phyloP scores from a whole-genome alignment of 768 basidiomycete species.

The Lactarius quietus region DNA sequence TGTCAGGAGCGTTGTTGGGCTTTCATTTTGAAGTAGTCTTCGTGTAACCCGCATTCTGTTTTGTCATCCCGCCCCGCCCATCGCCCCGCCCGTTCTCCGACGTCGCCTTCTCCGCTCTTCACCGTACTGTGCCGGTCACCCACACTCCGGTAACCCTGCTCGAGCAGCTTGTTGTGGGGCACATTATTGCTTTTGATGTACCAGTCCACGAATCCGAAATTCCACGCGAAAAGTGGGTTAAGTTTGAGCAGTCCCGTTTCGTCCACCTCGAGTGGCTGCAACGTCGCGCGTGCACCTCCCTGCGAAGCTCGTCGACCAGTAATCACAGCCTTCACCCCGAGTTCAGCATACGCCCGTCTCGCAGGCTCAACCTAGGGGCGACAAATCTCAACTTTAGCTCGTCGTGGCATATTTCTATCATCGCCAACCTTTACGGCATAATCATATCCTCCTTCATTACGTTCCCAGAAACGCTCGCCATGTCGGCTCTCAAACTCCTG shows the following conservation, averaged over 20 bases:
- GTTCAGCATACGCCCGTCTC: slow-evolving; percentile 75
- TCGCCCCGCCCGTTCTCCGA: slow-evolving; percentile 79
- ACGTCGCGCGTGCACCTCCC: slow-evolving; percentile 79
- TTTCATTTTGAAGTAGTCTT: slow-evolving; percentile 82
- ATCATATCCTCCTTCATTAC: slow-evolving; percentile 84
- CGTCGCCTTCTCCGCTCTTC: slow-evolving; percentile 65
- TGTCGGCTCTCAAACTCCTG: slow-evolving; percentile 75
- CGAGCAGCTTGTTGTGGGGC: slow-evolving; percentile 83
- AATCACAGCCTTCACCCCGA: slow-evolving; percentile 81
- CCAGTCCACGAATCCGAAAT: slow-evolving; percentile 76
- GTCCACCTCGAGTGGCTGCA: slow-evolving; percentile 89
- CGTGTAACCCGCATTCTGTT: slow-evolving; percentile 94
- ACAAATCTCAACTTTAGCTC: background rate
- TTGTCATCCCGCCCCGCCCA: slow-evolving; percentile 86
- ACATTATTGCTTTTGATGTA: slow-evolving; percentile 81
- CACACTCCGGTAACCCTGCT: slow-evolving; percentile 90
- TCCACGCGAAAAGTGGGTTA: slow-evolving; percentile 91
- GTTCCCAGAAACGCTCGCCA: slow-evolving; percentile 84
- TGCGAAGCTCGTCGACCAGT: slow-evolving; percentile 95
- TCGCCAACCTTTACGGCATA: slow-evolving; percentile 79
- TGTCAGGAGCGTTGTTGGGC: slow-evolving; percentile 8
- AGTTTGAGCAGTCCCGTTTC: slow-evolving; percentile 87
- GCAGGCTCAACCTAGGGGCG: slow-evolving; percentile 84
- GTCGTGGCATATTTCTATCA: background rate
- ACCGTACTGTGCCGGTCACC: slow-evolving; percentile 97